These are phyloP conservation scores for Glycine tomentella DNA, from an alignment of 306 rosid species.

Conservation along the genomic window DNA sequence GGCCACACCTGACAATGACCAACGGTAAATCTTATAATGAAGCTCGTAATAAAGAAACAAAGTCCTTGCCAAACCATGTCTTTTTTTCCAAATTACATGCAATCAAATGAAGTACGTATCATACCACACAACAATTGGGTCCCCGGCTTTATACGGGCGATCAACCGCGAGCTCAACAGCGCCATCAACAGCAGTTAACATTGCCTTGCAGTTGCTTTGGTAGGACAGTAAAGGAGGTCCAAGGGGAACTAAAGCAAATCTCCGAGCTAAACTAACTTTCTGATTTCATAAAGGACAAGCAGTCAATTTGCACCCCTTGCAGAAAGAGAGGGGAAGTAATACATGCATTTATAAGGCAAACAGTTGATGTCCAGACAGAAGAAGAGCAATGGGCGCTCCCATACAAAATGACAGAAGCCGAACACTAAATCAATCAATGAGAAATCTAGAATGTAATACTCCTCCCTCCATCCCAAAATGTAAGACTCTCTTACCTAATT, in stretches of 20 bases:
- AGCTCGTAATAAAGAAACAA: conserved; percentile 10
- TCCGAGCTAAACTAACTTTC: conserved; percentile 98
- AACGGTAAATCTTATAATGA: conserved; percentile 38
- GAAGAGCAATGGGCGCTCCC: neutral
- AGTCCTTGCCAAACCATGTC: conserved; percentile 1
- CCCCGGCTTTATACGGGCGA: conserved; percentile 87
- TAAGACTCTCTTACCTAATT: too few species aligned
- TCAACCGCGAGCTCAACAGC: conserved; percentile 90
- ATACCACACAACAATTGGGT: conserved; percentile 92
- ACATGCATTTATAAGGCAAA: neutral
- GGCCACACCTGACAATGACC: conserved; percentile 88
- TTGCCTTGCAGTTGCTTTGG: conserved; percentile 87
- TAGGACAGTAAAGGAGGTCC: conserved; percentile 96
- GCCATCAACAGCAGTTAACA: conserved; percentile 81
- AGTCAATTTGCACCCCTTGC: conserved; percentile 19
- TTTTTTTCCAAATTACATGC: conserved; percentile 26
- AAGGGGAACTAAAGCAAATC: conserved; percentile 97
- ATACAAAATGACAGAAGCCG: conserved; percentile 30
- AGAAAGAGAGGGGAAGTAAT: neutral
- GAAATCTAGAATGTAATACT: conserved; percentile 27
- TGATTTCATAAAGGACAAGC: conserved; percentile 49
- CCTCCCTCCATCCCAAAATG: too few species aligned
- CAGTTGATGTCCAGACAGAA: conserved; percentile 21
- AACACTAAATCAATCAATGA: conserved; percentile 25
- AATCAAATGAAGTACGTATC: conserved; percentile 33